Evolutionary conservation across 305 asterid species (phyloP), one percentile per base, ranked within the genome.

Genomic region (Fraxinus platypoda): DNA sequence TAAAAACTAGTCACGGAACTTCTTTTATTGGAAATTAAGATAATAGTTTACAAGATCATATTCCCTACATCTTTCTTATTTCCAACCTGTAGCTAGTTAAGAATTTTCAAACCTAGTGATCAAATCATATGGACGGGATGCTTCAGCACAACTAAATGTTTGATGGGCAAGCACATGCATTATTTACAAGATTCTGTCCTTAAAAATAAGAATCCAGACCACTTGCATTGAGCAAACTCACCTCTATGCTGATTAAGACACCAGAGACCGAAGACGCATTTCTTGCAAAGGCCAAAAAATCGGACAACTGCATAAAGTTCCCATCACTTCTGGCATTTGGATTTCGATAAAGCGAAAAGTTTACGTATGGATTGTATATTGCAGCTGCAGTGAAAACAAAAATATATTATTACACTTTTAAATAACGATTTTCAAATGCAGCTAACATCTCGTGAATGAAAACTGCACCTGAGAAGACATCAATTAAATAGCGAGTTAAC

Each of bases 211-310:
- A 23, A 34, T 82, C 76, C 33, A 74, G 80, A 41, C 31, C 37
- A 80, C 49, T 74, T 72, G 30, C 52, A 57, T 72, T 43, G 5
- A 64, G 81, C 33, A 57, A 80, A 90, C 93, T 85, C 83, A 94
- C 97, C 97, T 93, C 98, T 52, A 95, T 88, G 85, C 87, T 86
- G 86, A 95, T 90, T 77, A 93, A 19, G 83, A 95, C 92, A 81
- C 97, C 98, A 75, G 97, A 92, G 85, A 92, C 90, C 38, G 98
- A 88, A 74, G 96, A 84, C 9, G 91, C 87, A 81, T 90, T 93
- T 23, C 79, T 87, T n/a, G 96, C 97, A 57, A 89, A 78, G 77
- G 82, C 89, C 89, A 95, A 83, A 84, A 95, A 94, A 15, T 93
- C 92, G 12, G 93, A 90, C 70, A 94, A 84, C 81, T 74, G 88